phyloP scores from a whole-genome alignment of 106 monocot species.

The Acorus gramineus region DNA sequence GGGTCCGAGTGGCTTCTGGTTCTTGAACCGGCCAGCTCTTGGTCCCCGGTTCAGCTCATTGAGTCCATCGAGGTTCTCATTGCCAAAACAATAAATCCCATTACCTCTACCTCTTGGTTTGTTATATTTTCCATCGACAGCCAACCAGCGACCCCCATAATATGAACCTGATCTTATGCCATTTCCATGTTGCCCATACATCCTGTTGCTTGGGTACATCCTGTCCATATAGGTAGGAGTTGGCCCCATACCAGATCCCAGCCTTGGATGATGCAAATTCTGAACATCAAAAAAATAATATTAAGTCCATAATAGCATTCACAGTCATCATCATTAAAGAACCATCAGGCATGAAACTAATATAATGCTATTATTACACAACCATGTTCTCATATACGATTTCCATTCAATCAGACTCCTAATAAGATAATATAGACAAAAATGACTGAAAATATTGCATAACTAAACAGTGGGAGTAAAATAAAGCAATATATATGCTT shows the following conservation, averaged over 20 bases:
- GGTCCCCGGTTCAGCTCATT: constrained; percentile 83
- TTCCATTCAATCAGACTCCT: no score
- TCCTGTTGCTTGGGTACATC: constrained; percentile 44
- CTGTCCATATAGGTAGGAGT: constrained; percentile 35
- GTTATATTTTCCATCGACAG: constrained; percentile 33
- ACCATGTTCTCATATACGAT: neutral
- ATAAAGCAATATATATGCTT: no score
- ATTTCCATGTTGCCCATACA: constrained; percentile 49
- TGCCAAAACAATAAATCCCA: constrained; percentile 42
- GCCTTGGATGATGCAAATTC: constrained; percentile 41
- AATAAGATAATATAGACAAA: neutral
- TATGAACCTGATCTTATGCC: constrained; percentile 25
- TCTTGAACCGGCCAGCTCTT: constrained; percentile 45
- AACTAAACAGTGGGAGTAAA: no score
- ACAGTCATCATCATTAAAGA: neutral
- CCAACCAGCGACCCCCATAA: constrained; percentile 28
- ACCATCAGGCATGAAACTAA: neutral
- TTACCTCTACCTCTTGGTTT: constrained; percentile 41
- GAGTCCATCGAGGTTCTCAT: constrained; percentile 58
- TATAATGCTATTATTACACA: neutral
- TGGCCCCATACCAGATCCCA: constrained; percentile 46
- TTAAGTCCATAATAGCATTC: neutral
- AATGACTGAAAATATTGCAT: no score
- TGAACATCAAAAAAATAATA: constrained; percentile 9
- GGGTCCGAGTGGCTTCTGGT: constrained; percentile 30